Conservation (phyloP, 805 yeast genomes). For the Spathaspora hagerdaliae region DNA sequence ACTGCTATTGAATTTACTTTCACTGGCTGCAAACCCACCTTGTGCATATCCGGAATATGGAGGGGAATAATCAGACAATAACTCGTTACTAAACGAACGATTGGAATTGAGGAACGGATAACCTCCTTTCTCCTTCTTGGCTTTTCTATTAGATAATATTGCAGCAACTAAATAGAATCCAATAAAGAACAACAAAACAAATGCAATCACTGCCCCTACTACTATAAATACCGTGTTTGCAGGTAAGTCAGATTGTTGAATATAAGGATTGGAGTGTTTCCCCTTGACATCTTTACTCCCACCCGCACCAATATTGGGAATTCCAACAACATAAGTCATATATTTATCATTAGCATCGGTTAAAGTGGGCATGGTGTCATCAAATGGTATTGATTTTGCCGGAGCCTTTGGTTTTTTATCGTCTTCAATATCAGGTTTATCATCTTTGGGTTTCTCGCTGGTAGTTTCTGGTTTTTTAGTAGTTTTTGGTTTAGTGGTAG, state of each 20-base stretch:
- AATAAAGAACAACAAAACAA: constrained; percentile 14
- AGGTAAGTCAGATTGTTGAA: constrained; percentile 20
- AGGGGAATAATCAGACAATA: neutral
- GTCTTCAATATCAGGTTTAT: neutral
- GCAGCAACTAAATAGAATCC: constrained; percentile 18
- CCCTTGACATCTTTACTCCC: neutral
- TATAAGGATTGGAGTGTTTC: constrained; percentile 24
- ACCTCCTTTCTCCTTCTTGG: constrained; percentile 30
- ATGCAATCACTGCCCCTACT: constrained; percentile 31
- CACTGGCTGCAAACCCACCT: constrained; percentile 1
- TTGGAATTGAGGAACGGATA: constrained; percentile 10
- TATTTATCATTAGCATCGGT: constrained; percentile 1
- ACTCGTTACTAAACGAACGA: neutral
- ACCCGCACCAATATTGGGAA: neutral
- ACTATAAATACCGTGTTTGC: constrained; percentile 41
- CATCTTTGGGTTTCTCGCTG: neutral
- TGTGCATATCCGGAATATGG: neutral
- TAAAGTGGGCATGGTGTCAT: constrained; percentile 6
- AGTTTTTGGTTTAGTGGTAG: neutral
- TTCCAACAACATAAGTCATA: constrained; percentile 9
- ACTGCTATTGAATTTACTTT: constrained; percentile 8
- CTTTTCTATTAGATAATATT: constrained; percentile 19
- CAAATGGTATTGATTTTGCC: no score
- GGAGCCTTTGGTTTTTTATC: no score
- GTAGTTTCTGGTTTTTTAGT: neutral